Evolutionary conservation across 108 stramenopile genomes (phyloP).

Genomic region (Cyclotella cryptica): DNA sequence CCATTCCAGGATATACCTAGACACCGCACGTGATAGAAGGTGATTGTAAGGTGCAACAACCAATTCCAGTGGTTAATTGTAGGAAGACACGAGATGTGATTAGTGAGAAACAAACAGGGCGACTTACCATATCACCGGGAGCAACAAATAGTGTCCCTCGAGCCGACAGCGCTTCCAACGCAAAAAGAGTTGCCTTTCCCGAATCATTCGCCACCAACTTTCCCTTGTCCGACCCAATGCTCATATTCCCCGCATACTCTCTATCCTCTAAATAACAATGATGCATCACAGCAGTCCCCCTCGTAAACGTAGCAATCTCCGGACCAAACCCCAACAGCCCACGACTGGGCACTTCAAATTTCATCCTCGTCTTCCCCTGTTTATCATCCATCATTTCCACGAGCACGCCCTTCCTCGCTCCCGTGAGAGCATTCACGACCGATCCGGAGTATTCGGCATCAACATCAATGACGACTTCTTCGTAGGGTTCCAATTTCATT

Average conservation of each 20-base stretch:
- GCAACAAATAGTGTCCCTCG: conserved; percentile 92
- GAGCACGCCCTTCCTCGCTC: conserved; percentile 93
- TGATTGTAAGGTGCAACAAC: too few relatives aligned
- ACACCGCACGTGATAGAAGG: too few relatives aligned
- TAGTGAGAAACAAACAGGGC: too few relatives aligned
- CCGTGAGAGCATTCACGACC: conserved; percentile 89
- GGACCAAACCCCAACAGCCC: conserved; percentile 94
- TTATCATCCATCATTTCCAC: conserved; percentile 79
- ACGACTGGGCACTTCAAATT: conserved; percentile 95
- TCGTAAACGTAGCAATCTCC: conserved; percentile 89
- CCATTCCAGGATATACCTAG: conserved; percentile 91
- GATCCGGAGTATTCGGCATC: conserved; percentile 87
- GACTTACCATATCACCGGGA: conserved; percentile 75
- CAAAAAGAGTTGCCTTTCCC: conserved; percentile 90
- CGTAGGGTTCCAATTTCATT: conserved; percentile 90
- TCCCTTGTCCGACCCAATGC: conserved; percentile 81
- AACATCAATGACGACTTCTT: conserved; percentile 95
- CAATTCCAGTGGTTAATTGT: too few relatives aligned
- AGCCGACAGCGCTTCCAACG: conserved; percentile 76
- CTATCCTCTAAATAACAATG: conserved; percentile 91
- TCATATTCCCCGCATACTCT: conserved; percentile 77
- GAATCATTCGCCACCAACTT: conserved; percentile 89
- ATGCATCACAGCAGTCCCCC: conserved; percentile 94
- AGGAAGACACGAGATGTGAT: too few relatives aligned
- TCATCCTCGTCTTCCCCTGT: conserved; percentile 87